Base-by-base conservation (phyloP, 2,329 filamentous ascomycete genomes). In the Neofusicoccum sp. region DNA sequence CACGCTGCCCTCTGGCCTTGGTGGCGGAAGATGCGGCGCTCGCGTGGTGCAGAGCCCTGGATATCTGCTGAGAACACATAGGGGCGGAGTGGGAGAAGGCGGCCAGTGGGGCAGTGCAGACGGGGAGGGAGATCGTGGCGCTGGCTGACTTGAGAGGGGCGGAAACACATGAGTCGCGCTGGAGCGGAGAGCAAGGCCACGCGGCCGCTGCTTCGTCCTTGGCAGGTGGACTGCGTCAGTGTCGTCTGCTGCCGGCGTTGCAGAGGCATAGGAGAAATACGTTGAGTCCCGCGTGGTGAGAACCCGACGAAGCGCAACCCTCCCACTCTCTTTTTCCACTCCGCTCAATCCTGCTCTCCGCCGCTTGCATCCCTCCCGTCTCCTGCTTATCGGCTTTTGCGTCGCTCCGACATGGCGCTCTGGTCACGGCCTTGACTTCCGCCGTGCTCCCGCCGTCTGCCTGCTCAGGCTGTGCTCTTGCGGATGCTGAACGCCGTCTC, bases 401-500 rank as follows among this genome's bases (percentile, higher is more conserved):
- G 20, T 20, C 20, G 20, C 20, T 20, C 1, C 20, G 20, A 2
- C 20, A 20, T 20, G 20, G 20, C 20, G 20, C 20, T 20, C 20
- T 20, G 20, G 2, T 20, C 20, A 20, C 20, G 20, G 20, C 20
- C 20, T 20, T 2, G 20, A 20, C 20, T 20, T 20, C 20, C 20
- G 20, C 20, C 20, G 20, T 20, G 20, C 20, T 2, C 2, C 20
- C 49, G 36, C 49, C 9, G n/a, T 54, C 49, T 24, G 30, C 40
- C 31, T 20, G 6, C 8, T n/a, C 49, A 33, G 20, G 28, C 49
- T 54, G 40, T 34, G 49, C 49, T 5, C 16, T 36, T 16, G 48
- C 33, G 11, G 11, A 11, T 20, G 49, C 34, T 41, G 49, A 54
- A 34, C 36, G 49, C 49, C 49, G 49, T 54, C 49, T 54, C 49